Conservation (phyloP, 441 rosid genomes). For the Arabidopsis hybrid region DNA sequence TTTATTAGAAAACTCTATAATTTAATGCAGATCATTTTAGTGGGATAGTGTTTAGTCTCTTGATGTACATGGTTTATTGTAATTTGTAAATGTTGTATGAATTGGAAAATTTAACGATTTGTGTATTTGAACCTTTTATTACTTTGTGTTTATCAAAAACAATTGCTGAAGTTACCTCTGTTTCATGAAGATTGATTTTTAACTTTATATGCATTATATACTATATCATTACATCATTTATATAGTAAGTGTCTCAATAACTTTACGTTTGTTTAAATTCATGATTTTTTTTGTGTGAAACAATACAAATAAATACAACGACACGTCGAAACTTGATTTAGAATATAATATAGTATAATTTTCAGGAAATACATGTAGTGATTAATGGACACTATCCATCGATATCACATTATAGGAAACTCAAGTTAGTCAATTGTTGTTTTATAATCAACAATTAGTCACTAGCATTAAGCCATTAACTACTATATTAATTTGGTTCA, state of each 20-base stretch:
- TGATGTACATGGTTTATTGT: slow-evolving; percentile 30
- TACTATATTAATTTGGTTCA: slow-evolving; percentile 20
- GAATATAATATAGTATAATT: not conserved
- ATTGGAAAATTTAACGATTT: slow-evolving; percentile 17
- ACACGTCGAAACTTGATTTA: not conserved
- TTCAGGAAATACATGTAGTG: not conserved
- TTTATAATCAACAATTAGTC: not conserved
- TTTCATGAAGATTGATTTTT: not conserved
- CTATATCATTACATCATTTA: not conserved
- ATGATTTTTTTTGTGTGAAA: not conserved
- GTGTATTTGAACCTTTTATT: not conserved
- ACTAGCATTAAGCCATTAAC: not conserved
- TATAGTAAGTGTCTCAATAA: not conserved
- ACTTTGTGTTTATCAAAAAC: not conserved
- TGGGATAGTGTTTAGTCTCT: slow-evolving; percentile 26
- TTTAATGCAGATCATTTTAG: slow-evolving; percentile 31
- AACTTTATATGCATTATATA: not conserved
- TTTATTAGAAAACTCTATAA: slow-evolving; percentile 10
- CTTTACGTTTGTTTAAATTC: not conserved
- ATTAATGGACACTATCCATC: not conserved
- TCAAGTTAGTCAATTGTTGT: not conserved
- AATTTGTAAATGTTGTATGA: slow-evolving; percentile 39
- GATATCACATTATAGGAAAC: slow-evolving; percentile 16
- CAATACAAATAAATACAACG: not conserved
- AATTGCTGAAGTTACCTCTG: not conserved